These are phyloP conservation scores for Lepidium sativum DNA, from an alignment of 345 rosid species.

Conservation along the genomic window DNA sequence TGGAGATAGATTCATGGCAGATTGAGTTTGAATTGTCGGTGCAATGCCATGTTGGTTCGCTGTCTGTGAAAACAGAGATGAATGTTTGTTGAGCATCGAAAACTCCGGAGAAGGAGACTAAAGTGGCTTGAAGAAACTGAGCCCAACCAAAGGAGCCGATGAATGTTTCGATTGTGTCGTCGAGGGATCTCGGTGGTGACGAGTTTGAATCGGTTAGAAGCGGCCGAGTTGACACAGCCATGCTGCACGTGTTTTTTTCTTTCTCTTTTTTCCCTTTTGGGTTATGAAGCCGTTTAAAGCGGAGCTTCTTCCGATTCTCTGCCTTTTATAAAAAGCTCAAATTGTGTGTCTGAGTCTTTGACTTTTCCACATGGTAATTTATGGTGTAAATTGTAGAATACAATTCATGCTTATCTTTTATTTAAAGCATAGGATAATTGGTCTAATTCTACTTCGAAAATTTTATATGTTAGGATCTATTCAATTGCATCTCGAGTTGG, in stretches of 20 bases:
- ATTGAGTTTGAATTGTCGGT: not conserved
- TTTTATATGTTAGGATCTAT: too few species aligned
- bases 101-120: constrained; percentile 44
- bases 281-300: not conserved
- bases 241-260: not conserved
- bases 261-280: not conserved
- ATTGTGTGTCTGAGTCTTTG: not conserved
- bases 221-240: constrained; percentile 23
- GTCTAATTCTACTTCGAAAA: too few species aligned
- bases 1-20: constrained; percentile 20
- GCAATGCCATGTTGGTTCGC: constrained; percentile 52
- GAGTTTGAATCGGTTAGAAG: constrained; percentile 19
- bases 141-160: constrained; percentile 28
- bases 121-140: constrained; percentile 40
- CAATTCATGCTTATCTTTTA: too few species aligned
- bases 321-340: not conserved
- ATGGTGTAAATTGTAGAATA: too few species aligned
- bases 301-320: constrained; percentile 1
- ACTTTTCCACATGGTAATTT: not conserved
- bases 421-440: too few species aligned
- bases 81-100: constrained; percentile 69
- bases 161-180: constrained; percentile 22
- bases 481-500: too few species aligned
- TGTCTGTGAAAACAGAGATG: constrained; percentile 51
- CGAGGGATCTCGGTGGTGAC: constrained; percentile 15